A percentile compares a stretch with the other conserved stretches of the same genome.
Evolutionary conservation across 768 basidiomycete species (phyloP).

Genomic region (Russula brevipes): DNA sequence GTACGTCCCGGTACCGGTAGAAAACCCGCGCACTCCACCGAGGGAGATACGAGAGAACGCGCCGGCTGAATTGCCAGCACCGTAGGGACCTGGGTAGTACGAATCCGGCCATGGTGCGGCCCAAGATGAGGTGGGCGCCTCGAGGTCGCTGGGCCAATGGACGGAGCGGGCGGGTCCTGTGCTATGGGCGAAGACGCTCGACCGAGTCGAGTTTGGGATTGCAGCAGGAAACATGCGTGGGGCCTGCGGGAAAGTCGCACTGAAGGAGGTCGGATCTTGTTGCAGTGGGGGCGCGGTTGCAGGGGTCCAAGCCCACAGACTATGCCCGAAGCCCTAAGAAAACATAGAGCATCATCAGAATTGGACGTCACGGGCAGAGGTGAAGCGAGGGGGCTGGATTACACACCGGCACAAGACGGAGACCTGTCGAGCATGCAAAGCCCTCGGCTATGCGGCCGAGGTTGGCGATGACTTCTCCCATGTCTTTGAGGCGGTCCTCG

Average conservation of each 20-base stretch:
- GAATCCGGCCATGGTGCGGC: neutral
- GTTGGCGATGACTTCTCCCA: conserved; percentile 8
- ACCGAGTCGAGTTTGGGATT: conserved; percentile 16
- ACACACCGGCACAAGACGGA: conserved; percentile 20
- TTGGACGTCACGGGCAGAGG: neutral
- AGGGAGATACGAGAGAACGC: conserved; percentile 5
- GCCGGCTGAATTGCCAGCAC: neutral
- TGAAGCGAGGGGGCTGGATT: neutral
- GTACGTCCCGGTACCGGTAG: neutral
- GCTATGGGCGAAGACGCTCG: conserved; percentile 14
- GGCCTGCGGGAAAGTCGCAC: conserved; percentile 13
- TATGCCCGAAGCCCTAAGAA: neutral
- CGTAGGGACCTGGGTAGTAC: neutral
- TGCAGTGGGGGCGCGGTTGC: neutral
- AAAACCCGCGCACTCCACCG: neutral
- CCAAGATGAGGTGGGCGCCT: neutral
- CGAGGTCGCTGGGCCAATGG: conserved; percentile 19
- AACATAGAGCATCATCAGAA: neutral
- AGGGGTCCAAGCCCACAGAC: conserved; percentile 15
- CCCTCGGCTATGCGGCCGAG: conserved; percentile 16
- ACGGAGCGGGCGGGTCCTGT: conserved; percentile 16
- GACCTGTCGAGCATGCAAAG: conserved; percentile 15
- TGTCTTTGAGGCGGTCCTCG: conserved; percentile 10
- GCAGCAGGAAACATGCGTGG: conserved; percentile 14
- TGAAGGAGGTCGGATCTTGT: conserved; percentile 12